Evolutionary conservation across 2,329 filamentous ascomycete genomes (phyloP).

Genomic region (Penicillium sp.): DNA sequence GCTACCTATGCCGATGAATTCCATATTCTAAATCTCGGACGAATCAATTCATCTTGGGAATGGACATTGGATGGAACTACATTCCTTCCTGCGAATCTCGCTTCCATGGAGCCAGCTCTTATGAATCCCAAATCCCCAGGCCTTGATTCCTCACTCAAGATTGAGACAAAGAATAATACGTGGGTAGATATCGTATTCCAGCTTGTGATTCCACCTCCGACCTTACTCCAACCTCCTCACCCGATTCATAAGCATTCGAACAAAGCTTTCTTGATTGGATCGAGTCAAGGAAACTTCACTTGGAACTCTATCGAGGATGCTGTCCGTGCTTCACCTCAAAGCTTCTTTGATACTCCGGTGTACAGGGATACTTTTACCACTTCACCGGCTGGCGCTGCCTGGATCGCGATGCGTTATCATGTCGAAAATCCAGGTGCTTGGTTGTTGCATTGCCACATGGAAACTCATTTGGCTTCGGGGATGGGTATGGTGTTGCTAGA

Average conservation of each 20-base stretch:
- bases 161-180: conserved; percentile 48
- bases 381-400: conserved; percentile 35
- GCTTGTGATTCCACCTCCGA: conserved; percentile 43
- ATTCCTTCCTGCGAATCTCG: conserved; percentile 9
- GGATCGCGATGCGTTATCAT: conserved; percentile 50
- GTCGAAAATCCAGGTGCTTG: conserved; percentile 50
- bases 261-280: conserved; percentile 59
- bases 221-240: conserved; percentile 54
- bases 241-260: conserved; percentile 66
- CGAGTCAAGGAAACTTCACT: conserved; percentile 51
- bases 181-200: conserved; percentile 54
- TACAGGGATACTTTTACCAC: conserved; percentile 53
- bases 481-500: conserved; percentile 52
- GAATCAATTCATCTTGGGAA: conserved; percentile 12
- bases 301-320: conserved; percentile 58
- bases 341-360: conserved; percentile 57
- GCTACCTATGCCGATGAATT: conserved; percentile 5
- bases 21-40: conserved; percentile 9
- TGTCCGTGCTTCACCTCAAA: conserved; percentile 43
- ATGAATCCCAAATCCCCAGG: conserved; percentile 7
- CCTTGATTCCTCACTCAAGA: conserved; percentile 38
- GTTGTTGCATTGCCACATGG: conserved; percentile 54
- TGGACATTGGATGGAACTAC: conserved; percentile 15
- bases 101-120: conserved; percentile 8
- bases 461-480: conserved; percentile 49